Evolutionary conservation across 805 yeast species (phyloP).

Genomic region (Wickerhamiella kazuoi): DNA sequence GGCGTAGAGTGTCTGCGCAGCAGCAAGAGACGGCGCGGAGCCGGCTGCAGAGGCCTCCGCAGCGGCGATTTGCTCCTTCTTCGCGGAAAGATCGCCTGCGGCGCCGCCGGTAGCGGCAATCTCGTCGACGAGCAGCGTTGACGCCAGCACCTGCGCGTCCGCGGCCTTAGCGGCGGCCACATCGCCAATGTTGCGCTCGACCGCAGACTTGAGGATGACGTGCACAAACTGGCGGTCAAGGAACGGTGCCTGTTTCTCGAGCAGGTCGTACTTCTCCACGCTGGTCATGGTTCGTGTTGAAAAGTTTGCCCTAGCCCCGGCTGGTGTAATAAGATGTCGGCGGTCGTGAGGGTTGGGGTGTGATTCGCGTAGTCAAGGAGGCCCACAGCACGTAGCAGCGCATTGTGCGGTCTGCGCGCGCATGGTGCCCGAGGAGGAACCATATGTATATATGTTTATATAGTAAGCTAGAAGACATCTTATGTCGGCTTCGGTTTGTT

Average conservation of each 20-base stretch:
- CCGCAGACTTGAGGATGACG: slow-evolving; percentile 33
- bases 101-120: slow-evolving; percentile 10
- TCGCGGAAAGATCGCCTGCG: not conserved
- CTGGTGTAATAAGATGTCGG: too few relatives aligned
- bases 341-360: too few relatives aligned
- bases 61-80: not conserved
- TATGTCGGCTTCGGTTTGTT: not conserved
- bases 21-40: not conserved
- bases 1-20: slow-evolving; percentile 28
- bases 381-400: too few relatives aligned
- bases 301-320: not conserved
- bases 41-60: not conserved
- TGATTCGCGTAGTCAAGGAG: too few relatives aligned
- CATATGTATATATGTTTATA: too few relatives aligned
- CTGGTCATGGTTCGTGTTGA: not conserved
- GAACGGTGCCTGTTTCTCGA: slow-evolving; percentile 36
- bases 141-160: slow-evolving; percentile 3
- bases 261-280: slow-evolving; percentile 29
- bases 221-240: slow-evolving; percentile 44
- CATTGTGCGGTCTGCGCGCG: too few relatives aligned
- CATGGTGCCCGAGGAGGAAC: too few relatives aligned
- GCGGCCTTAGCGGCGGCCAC: not conserved
- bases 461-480: too few relatives aligned
- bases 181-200: slow-evolving; percentile 19
- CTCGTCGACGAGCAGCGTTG: slow-evolving; percentile 5